Percentiles rank a stretch among this genome's conserved stretches.
phyloP scores from a whole-genome alignment of 441 rosid genomes.

The Cnidoscolus chayamansa region DNA sequence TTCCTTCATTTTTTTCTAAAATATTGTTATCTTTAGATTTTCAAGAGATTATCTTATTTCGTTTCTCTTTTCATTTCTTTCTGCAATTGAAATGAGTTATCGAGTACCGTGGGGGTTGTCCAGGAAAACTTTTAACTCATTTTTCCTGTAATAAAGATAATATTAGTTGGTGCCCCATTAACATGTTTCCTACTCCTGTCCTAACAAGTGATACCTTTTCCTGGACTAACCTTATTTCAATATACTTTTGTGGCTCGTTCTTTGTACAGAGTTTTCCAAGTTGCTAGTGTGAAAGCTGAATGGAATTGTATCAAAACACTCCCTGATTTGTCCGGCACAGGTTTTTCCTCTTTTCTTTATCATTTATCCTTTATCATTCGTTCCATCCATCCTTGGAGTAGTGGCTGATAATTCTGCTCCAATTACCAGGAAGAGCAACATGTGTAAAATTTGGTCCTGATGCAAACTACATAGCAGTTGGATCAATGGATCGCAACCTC shows the following conservation, averaged over 20 bases:
- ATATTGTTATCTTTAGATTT: not conserved
- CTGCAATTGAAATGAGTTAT: not conserved
- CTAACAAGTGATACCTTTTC: too few relatives aligned
- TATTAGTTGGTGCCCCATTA: too few relatives aligned
- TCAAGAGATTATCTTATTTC: not conserved
- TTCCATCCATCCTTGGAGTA: not conserved
- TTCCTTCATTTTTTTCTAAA: not conserved
- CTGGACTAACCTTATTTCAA: too few relatives aligned
- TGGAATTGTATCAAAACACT: conserved; percentile 87
- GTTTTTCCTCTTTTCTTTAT: conserved; percentile 28
- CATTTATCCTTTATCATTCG: not conserved
- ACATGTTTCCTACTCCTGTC: too few relatives aligned
- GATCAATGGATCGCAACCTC: conserved; percentile 96
- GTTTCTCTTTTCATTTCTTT: not conserved
- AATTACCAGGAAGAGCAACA: conserved; percentile 65
- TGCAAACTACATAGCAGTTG: conserved; percentile 81
- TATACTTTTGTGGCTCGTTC: not conserved
- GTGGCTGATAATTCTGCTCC: not conserved
- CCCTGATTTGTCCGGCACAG: conserved; percentile 97
- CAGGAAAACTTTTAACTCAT: not conserved
- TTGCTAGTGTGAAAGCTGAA: conserved; percentile 88
- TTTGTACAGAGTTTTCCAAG: conserved; percentile 72
- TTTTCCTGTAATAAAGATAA: not conserved
- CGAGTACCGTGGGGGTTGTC: not conserved
- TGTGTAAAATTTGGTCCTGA: conserved; percentile 82